phyloP scores from a whole-genome alignment of 371 early-diverging fungal species.

The Dichotomocladium elegans region DNA sequence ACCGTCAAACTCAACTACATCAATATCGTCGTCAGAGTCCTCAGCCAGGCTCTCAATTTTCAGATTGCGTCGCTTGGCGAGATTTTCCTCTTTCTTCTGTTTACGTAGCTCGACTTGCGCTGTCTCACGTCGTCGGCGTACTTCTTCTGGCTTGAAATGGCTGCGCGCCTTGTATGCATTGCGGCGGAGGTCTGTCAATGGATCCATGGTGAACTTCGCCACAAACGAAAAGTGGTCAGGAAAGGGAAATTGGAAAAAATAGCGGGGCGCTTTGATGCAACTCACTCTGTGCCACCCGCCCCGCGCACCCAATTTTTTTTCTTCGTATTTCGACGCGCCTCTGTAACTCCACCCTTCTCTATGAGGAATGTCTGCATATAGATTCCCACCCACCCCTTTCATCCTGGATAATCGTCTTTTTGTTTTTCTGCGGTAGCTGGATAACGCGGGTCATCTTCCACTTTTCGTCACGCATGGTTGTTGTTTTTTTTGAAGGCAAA shows the following conservation, averaged over 20 bases:
- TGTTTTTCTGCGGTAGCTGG: too few species aligned
- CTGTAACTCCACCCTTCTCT: too few species aligned
- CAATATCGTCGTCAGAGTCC: conserved; percentile 83
- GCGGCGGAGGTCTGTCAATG: conserved; percentile 59
- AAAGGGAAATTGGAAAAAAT: not conserved
- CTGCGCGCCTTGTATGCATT: conserved; percentile 83
- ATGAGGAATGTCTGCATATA: too few species aligned
- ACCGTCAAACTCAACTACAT: conserved; percentile 35
- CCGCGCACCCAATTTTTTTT: too few species aligned
- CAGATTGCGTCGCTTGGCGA: conserved; percentile 88
- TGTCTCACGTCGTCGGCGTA: conserved; percentile 91
- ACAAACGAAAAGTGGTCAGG: not conserved
- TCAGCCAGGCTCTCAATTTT: conserved; percentile 52
- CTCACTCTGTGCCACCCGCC: too few species aligned
- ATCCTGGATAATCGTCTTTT: too few species aligned
- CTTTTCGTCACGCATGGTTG: too few species aligned
- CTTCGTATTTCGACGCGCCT: too few species aligned
- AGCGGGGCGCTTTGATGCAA: too few species aligned
- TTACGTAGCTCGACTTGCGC: conserved; percentile 91
- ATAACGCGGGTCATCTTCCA: too few species aligned
- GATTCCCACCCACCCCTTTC: too few species aligned
- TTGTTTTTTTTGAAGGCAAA: not conserved
- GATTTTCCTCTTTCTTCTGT: conserved; percentile 92
- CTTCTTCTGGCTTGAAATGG: conserved; percentile 86
- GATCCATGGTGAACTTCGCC: conserved; percentile 41